Conservation (phyloP, 2,329 filamentous ascomycete species). For the Cladobotryum protrusum region DNA sequence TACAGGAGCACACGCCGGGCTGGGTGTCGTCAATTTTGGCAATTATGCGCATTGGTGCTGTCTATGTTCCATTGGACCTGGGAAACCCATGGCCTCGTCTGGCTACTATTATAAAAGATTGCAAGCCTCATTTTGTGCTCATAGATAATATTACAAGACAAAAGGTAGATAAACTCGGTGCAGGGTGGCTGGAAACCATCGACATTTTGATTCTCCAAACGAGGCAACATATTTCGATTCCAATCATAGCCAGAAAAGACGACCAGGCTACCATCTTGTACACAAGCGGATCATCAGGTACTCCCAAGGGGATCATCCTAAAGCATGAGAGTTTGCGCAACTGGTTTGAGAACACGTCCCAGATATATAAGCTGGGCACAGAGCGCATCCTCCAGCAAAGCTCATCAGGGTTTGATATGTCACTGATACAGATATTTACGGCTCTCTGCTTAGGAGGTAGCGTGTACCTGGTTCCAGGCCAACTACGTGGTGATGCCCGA, state of each 20-base stretch:
- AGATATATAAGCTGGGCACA: too few species aligned
- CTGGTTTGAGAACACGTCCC: constrained; percentile 22
- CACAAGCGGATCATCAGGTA: constrained; percentile 24
- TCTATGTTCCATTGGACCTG: constrained; percentile 36
- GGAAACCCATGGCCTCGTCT: constrained; percentile 25
- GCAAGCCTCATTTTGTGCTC: background rate
- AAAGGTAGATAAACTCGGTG: too few species aligned
- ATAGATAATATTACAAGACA: background rate
- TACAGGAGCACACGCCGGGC: constrained; percentile 30
- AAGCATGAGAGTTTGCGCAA: constrained; percentile 22
- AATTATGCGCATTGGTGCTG: constrained; percentile 31
- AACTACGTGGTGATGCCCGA: constrained; percentile 22
- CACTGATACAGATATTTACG: constrained; percentile 28
- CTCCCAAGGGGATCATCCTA: constrained; percentile 36
- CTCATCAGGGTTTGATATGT: constrained; percentile 33
- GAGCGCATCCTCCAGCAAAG: constrained; percentile 33
- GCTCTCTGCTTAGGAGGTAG: constrained; percentile 29
- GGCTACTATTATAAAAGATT: constrained; percentile 20
- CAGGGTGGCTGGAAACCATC: too few species aligned
- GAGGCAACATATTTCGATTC: too few species aligned
- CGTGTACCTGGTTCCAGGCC: constrained; percentile 25
- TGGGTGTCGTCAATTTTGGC: constrained; percentile 34
- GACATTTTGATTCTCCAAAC: too few species aligned
- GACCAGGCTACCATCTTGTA: constrained; percentile 25
- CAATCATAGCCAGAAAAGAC: too few species aligned